These are phyloP conservation scores for Eucalyptus lansdowneana DNA, from an alignment of 345 rosid genomes.

Conservation along the genomic window DNA sequence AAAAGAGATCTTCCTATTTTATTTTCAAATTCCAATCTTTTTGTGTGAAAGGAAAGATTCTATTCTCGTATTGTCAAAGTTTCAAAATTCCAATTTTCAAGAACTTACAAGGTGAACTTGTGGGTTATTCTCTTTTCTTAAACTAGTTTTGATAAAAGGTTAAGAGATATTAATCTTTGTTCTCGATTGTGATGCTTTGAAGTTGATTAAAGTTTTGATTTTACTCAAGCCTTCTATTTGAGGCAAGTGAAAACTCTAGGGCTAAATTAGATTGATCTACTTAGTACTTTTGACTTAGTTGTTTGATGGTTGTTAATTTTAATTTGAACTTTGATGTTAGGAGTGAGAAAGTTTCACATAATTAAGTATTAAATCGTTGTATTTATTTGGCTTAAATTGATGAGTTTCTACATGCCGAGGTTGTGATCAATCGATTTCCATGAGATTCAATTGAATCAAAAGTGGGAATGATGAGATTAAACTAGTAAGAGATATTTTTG, in stretches of 20 bases:
- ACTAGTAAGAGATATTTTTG: background rate
- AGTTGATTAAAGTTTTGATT: background rate
- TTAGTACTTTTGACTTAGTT: background rate
- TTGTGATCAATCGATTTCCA: background rate
- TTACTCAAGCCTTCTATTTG: background rate
- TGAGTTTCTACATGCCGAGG: background rate
- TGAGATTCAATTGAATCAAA: background rate
- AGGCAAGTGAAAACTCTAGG: background rate
- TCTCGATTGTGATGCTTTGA: background rate
- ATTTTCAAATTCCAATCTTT: too few species aligned
- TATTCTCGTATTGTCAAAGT: too few species aligned
- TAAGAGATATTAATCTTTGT: background rate
- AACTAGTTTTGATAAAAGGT: background rate
- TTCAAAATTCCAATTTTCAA: too few species aligned
- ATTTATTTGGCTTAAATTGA: background rate
- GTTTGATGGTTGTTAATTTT: background rate
- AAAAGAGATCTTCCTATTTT: background rate
- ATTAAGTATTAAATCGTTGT: too few species aligned
- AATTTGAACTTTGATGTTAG: background rate
- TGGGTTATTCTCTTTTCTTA: too few species aligned
- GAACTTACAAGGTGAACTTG: background rate
- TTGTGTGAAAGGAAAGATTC: too few species aligned
- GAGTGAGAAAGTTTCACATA: too few species aligned
- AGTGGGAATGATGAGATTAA: background rate
- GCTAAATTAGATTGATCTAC: background rate